These are phyloP conservation scores for Mortierella antarctica DNA, from an alignment of 192 early-diverging fungal genomes.

Conservation along the genomic window DNA sequence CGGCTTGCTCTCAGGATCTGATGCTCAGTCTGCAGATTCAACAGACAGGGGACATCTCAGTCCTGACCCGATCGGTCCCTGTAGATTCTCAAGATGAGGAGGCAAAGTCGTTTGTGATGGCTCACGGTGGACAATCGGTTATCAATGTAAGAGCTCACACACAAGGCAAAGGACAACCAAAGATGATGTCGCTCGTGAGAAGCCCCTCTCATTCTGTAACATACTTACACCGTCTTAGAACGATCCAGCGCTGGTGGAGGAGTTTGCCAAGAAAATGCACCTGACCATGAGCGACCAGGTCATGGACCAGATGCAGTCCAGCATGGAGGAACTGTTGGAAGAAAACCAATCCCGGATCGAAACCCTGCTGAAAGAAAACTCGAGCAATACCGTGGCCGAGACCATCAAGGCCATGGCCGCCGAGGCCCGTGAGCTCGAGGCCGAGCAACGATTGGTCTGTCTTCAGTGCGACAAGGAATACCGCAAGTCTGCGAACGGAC, in stretches of 20 bases:
- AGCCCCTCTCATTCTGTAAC: too few relatives aligned
- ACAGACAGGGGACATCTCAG: conserved; percentile 59
- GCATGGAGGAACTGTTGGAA: conserved; percentile 50
- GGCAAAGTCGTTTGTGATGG: conserved; percentile 55
- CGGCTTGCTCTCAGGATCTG: conserved; percentile 56
- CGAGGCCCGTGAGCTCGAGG: conserved; percentile 37
- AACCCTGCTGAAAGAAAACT: conserved; percentile 36
- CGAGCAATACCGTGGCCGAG: conserved; percentile 40
- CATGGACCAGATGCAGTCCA: conserved; percentile 54
- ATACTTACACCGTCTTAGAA: conserved; percentile 2
- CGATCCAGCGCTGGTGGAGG: conserved; percentile 51
- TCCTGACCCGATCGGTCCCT: conserved; percentile 49
- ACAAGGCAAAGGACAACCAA: too few relatives aligned
- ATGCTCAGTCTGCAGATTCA: conserved; percentile 68
- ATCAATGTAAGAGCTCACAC: conserved; percentile 46
- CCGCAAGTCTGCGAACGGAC: conserved; percentile 42
- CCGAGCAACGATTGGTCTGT: conserved; percentile 49
- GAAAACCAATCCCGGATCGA: conserved; percentile 45
- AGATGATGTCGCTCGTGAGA: too few relatives aligned
- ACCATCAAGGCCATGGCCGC: conserved; percentile 49
- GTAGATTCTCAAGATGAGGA: conserved; percentile 57
- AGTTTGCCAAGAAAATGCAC: conserved; percentile 54
- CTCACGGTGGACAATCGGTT: conserved; percentile 54
- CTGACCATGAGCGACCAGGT: conserved; percentile 44
- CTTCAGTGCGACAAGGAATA: conserved; percentile 54